Percentiles rank a stretch among this genome's conserved stretches.
phyloP scores from a whole-genome alignment of 768 basidiomycete genomes.

The Termitomyces sp. region DNA sequence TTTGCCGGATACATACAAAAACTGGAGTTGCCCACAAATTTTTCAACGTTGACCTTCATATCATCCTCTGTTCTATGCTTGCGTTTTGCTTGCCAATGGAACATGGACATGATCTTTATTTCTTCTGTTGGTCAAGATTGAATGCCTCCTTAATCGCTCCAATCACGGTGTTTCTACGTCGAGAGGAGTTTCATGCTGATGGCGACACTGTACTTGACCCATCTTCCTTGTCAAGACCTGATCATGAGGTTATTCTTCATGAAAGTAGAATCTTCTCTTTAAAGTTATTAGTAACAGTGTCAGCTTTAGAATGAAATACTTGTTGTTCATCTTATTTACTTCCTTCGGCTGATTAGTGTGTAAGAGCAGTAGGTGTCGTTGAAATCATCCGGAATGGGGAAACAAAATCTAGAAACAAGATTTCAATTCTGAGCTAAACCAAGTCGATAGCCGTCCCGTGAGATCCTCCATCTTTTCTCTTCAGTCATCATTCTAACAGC shows the following conservation, averaged over 20 bases:
- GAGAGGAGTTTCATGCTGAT: slow-evolving; percentile 84
- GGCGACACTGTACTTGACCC: slow-evolving; percentile 38
- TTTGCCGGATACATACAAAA: slow-evolving; percentile 12
- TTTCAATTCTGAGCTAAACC: too few relatives aligned
- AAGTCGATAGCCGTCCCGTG: too few relatives aligned
- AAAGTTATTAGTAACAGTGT: background rate
- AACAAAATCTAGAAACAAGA: too few relatives aligned
- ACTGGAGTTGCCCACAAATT: background rate
- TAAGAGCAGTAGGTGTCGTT: background rate
- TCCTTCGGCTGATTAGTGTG: background rate
- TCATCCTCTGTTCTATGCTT: slow-evolving; percentile 40
- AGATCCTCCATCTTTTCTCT: background rate
- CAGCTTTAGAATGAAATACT: background rate
- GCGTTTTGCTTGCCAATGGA: slow-evolving; percentile 59
- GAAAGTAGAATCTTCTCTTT: background rate
- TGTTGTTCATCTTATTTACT: background rate
- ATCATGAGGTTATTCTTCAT: background rate
- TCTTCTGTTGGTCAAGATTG: slow-evolving; percentile 43
- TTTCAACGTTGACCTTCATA: slow-evolving; percentile 32
- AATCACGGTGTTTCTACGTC: slow-evolving; percentile 59
- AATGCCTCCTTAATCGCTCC: slow-evolving; percentile 82
- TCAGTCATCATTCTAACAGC: background rate
- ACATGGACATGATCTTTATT: slow-evolving; percentile 33
- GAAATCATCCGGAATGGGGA: background rate
- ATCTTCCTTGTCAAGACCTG: background rate